Conservation (phyloP, 2,329 filamentous ascomycete species). For the Didymellaceae sp. region DNA sequence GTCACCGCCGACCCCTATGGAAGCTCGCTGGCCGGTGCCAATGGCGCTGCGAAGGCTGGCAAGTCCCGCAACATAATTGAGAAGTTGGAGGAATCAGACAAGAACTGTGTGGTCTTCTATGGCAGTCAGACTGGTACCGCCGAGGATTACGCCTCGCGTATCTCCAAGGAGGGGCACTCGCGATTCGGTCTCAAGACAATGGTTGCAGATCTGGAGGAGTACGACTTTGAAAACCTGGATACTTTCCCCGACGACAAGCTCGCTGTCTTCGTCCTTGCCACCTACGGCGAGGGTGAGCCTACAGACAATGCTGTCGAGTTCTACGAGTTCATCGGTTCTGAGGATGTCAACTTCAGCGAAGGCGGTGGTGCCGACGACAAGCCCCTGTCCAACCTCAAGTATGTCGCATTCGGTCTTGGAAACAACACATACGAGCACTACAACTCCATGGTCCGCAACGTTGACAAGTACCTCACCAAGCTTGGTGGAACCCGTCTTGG, state of each 20-base stretch:
- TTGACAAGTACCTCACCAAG: constrained; percentile 80
- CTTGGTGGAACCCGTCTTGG: constrained; percentile 86
- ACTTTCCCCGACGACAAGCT: constrained; percentile 87
- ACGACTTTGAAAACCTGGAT: constrained; percentile 95
- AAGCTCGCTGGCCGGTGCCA: constrained; percentile 70
- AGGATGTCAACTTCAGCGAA: constrained; percentile 82
- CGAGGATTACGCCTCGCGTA: constrained; percentile 94
- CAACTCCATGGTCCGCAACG: constrained; percentile 96
- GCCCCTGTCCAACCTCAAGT: constrained; percentile 83
- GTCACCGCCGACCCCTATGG: constrained; percentile 89
- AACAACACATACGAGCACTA: constrained; percentile 99
- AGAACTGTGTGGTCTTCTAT: constrained; percentile 98
- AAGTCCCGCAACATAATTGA: constrained; percentile 92
- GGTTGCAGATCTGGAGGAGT: constrained; percentile 97
- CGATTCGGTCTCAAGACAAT: constrained; percentile 96
- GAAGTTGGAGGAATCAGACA: constrained; percentile 93
- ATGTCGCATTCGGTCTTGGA: constrained; percentile 92
- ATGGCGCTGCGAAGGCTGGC: constrained; percentile 72
- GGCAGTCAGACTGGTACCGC: constrained; percentile 98
- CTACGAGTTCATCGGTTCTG: constrained; percentile 90
- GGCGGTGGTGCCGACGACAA: constrained; percentile 67
- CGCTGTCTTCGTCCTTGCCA: constrained; percentile 93
- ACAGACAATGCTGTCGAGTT: constrained; percentile 99
- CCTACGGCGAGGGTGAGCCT: constrained; percentile 97
- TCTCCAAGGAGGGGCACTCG: constrained; percentile 97